Base-by-base conservation (phyloP, 306 rosid species). In the Astragalus membranaceus region DNA sequence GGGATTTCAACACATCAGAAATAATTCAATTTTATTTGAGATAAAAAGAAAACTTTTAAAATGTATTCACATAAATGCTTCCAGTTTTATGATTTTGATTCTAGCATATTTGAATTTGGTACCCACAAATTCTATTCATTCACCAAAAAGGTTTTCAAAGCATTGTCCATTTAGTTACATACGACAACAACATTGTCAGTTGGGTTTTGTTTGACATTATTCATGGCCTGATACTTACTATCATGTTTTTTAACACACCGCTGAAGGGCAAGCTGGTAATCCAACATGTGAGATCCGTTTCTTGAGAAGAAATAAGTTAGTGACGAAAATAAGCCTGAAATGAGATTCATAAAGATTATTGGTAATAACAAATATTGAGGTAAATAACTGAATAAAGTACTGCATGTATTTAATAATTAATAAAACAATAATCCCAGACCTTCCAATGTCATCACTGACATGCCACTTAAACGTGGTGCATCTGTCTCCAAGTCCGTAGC, bases 251-350 rank as follows among this genome's bases (percentile, higher is more conserved):
- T 93, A 58, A 88, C 78, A 64, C 67, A 56, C 76, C 88, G 86
- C 54, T 85, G 98, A 69, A 93, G 69, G 68, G 92, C 92, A 83
- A 93, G 96, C 90, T 93, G 98, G 78, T 85, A 93, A 70, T 90
- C 97, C 67, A 73, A 80, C 82, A 80, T 85, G 78, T 93, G 97
- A 75, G 85, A 79, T 65, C 98, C 98, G 79, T 85, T 85, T 87
- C 88, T 90, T 23, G 98, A 88, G 88, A 93, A 93, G 84, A 93
- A 90, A 78, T 90, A 93, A 46, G 97, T 82, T 30, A 92, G 82
- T 7, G 98, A 81, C 51, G 97, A 88, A 81, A 93, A 90, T 53
- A 93, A 73, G 13, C 96, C 97, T 93, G 96, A 57, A 79, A 55
- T 73, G 39, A 69, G 57, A 83, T 80, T 47, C 29, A 73, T 67